Conservation (phyloP, 164 flowering plant species). For the Nymphaea thermarum region DNA sequence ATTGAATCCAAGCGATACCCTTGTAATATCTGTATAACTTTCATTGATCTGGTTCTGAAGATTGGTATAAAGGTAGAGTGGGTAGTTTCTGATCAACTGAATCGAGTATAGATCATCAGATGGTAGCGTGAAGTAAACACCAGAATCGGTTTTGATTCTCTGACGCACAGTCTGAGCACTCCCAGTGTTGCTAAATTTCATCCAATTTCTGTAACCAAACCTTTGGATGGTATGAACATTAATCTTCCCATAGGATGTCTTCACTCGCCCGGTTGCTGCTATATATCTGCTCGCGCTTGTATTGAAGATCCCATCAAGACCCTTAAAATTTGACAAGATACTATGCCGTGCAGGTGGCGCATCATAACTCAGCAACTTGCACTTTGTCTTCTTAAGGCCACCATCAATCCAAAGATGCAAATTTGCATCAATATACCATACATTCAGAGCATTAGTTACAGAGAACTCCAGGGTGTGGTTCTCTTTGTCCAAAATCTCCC, state of each 20-base stretch:
- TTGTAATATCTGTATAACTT: conserved; percentile 17
- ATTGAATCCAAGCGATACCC: conserved; percentile 42
- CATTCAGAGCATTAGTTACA: conserved; percentile 71
- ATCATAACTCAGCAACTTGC: conserved; percentile 23
- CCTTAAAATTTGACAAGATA: conserved; percentile 25
- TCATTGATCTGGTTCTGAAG: conserved; percentile 26
- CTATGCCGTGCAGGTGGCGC: conserved; percentile 19
- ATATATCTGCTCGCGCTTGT: conserved; percentile 35
- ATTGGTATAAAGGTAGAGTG: conserved; percentile 25
- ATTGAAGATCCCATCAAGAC: conserved; percentile 47
- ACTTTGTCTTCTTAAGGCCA: conserved; percentile 25
- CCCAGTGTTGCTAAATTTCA: conserved; percentile 46
- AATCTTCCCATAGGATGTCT: conserved; percentile 60
- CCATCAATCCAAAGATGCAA: conserved; percentile 83
- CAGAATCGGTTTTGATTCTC: conserved; percentile 27
- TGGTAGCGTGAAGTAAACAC: conserved; percentile 19
- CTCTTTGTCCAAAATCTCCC: conserved; percentile 51
- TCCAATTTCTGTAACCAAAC: conserved; percentile 38
- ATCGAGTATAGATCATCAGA: conserved; percentile 13
- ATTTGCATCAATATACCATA: conserved; percentile 84
- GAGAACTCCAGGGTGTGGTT: conserved; percentile 45
- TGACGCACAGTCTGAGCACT: conserved; percentile 57
- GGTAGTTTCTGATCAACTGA: conserved; percentile 22
- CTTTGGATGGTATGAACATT: conserved; percentile 31
- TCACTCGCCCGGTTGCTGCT: conserved; percentile 54